phyloP scores from a whole-genome alignment of 2,329 filamentous ascomycete species.

The Boeremia exigua region DNA sequence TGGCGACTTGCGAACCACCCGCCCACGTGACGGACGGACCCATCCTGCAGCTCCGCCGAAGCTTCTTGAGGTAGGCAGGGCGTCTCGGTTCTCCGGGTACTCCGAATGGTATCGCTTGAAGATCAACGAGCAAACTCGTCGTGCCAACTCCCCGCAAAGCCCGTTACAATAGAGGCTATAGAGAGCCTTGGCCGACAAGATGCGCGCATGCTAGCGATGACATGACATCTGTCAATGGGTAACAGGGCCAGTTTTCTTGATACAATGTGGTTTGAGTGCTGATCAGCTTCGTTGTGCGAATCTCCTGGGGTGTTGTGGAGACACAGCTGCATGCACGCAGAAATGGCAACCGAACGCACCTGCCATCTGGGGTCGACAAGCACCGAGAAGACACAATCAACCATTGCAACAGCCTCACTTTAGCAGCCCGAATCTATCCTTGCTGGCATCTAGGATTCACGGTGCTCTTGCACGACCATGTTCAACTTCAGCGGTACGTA shows the following conservation, averaged over 20 bases:
- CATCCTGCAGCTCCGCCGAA: background rate
- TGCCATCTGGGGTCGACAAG: conserved; percentile 10
- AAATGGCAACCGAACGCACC: conserved; percentile 18
- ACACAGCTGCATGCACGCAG: conserved; percentile 15
- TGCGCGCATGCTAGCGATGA: background rate
- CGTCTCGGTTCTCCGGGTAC: conserved; percentile 8
- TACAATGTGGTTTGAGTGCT: background rate
- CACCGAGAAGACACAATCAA: conserved; percentile 15
- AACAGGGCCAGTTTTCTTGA: background rate
- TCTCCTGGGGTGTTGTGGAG: conserved; percentile 10
- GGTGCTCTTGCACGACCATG: conserved; percentile 28
- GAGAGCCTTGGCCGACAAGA: conserved; percentile 9
- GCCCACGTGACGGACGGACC: conserved; percentile 4
- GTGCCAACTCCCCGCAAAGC: background rate
- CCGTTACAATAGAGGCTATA: background rate
- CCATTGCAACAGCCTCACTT: conserved; percentile 5
- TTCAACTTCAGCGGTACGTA: conserved; percentile 49
- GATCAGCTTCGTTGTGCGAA: conserved; percentile 7
- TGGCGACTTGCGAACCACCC: background rate
- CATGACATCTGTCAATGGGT: conserved; percentile 15
- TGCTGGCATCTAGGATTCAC: background rate
- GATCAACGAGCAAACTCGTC: background rate
- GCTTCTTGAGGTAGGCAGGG: background rate
- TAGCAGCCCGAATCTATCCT: conserved; percentile 1
- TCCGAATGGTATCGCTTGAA: background rate